Conservation (phyloP, 163 green algal genomes). For the Volvox carteri region DNA sequence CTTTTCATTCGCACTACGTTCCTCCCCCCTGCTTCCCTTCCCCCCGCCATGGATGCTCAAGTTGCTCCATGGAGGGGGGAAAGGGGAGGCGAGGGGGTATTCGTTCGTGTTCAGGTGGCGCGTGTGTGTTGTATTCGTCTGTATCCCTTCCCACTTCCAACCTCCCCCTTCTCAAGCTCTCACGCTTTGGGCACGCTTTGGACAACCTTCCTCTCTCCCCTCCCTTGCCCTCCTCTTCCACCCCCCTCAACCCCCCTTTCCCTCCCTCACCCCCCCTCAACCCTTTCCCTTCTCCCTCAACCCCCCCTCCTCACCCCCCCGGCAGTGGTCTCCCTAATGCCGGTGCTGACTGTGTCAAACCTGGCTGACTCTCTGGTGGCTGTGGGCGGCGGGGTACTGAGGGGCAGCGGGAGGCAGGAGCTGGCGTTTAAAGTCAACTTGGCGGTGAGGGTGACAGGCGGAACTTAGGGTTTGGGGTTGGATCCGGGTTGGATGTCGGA, state of each 20-base stretch:
- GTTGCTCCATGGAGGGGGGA: too few relatives aligned
- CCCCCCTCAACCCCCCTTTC: background rate
- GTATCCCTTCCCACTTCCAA: background rate
- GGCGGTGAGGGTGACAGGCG: background rate
- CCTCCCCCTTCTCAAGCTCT: too few relatives aligned
- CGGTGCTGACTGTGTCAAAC: constrained; percentile 45
- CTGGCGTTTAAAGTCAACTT: constrained; percentile 56
- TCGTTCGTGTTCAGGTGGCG: background rate
- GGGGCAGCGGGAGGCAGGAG: constrained; percentile 52
- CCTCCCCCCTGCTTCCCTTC: too few relatives aligned
- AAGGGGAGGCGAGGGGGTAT: too few relatives aligned
- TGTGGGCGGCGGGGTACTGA: constrained; percentile 44
- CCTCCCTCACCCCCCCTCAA: background rate
- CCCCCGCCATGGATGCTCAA: too few relatives aligned
- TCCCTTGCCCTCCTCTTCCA: background rate
- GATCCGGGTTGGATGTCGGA: background rate
- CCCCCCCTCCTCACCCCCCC: too few relatives aligned
- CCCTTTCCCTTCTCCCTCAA: background rate
- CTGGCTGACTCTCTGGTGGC: constrained; percentile 41
- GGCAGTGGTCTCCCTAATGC: constrained; percentile 51
- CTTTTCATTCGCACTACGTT: too few relatives aligned
- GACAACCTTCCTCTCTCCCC: too few relatives aligned
- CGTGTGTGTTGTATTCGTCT: background rate
- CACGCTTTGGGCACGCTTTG: too few relatives aligned
- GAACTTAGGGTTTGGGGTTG: background rate